A percentile compares a stretch with the other conserved stretches of the same genome.
Conservation (phyloP, 345 rosid genomes). For the Bruguiera gymnorhiza region DNA sequence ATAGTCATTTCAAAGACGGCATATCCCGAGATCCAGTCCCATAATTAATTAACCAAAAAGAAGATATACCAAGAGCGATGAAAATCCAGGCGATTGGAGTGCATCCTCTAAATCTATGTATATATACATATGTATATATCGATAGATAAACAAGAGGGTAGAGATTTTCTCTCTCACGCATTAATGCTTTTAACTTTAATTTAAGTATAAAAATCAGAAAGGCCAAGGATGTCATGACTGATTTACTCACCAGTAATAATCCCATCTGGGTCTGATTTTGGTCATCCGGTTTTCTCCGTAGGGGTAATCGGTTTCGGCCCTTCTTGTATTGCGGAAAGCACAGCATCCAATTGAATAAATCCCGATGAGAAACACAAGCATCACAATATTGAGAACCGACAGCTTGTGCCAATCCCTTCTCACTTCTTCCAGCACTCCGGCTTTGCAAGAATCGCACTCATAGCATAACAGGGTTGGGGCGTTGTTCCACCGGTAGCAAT, state of each 20-base stretch:
- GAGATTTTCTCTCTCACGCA: background rate
- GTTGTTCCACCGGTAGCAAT: constrained; percentile 84
- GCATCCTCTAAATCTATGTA: too few relatives aligned
- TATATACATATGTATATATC: too few relatives aligned
- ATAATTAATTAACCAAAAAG: too few relatives aligned
- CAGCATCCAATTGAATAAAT: constrained; percentile 77
- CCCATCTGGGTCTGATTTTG: constrained; percentile 77
- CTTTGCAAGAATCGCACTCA: constrained; percentile 94
- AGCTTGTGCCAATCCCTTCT: constrained; percentile 85
- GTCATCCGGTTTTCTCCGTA: constrained; percentile 61
- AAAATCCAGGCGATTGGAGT: too few relatives aligned
- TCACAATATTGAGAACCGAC: constrained; percentile 60
- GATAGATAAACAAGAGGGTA: too few relatives aligned
- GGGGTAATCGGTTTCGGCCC: constrained; percentile 60
- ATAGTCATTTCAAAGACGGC: too few relatives aligned
- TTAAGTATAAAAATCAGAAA: background rate
- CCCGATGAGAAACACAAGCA: constrained; percentile 64
- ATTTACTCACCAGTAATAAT: constrained; percentile 58
- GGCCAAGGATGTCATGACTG: background rate
- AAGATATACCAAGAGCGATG: too few relatives aligned
- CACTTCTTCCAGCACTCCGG: constrained; percentile 77
- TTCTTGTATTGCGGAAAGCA: constrained; percentile 66
- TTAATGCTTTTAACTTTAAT: background rate
- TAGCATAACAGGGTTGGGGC: constrained; percentile 55
- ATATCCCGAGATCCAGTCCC: too few relatives aligned